Conservation (phyloP, 2,329 filamentous ascomycete genomes). For the Cryphonectria japonica region DNA sequence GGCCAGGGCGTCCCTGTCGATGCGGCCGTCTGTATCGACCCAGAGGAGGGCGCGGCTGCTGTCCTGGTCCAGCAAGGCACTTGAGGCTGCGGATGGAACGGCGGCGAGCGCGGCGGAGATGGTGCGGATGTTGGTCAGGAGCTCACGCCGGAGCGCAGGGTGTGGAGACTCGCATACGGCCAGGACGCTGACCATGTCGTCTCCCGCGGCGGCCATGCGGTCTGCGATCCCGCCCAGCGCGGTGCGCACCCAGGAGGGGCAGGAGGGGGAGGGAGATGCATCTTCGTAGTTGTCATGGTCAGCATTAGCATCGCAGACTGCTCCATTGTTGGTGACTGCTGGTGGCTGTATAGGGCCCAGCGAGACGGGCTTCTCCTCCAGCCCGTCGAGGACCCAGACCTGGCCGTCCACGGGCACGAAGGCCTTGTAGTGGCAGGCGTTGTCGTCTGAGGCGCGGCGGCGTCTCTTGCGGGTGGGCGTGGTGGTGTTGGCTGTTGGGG, state of each 20-base stretch:
- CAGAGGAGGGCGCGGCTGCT: neutral
- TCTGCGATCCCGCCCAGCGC: slow-evolving; percentile 72
- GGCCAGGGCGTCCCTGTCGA: slow-evolving; percentile 17
- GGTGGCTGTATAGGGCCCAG: slow-evolving; percentile 51
- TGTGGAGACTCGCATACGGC: slow-evolving; percentile 71
- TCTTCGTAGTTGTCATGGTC: slow-evolving; percentile 31
- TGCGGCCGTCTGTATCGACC: neutral
- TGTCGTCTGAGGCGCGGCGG: slow-evolving; percentile 51
- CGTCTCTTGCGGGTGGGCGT: slow-evolving; percentile 41
- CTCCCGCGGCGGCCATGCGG: slow-evolving; percentile 63
- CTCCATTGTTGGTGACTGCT: neutral
- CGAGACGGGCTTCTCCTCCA: slow-evolving; percentile 71
- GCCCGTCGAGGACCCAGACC: slow-evolving; percentile 88
- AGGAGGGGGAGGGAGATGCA: slow-evolving; percentile 38
- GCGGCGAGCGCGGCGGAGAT: slow-evolving; percentile 42
- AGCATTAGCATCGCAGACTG: neutral
- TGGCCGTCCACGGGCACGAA: slow-evolving; percentile 74
- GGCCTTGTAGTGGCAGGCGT: slow-evolving; percentile 84
- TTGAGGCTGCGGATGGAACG: slow-evolving; percentile 30
- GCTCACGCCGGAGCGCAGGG: slow-evolving; percentile 51
- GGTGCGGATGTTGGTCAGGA: slow-evolving; percentile 46
- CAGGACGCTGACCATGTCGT: slow-evolving; percentile 75
- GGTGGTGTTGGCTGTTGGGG: neutral
- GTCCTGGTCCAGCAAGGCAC: slow-evolving; percentile 3
- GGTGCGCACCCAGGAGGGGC: slow-evolving; percentile 62